Percentiles rank a stretch among this genome's conserved stretches.
These are phyloP conservation scores for Stachybotrys chlorohalonatus DNA, from an alignment of 2,329 filamentous ascomycete species.

Conservation along the genomic window DNA sequence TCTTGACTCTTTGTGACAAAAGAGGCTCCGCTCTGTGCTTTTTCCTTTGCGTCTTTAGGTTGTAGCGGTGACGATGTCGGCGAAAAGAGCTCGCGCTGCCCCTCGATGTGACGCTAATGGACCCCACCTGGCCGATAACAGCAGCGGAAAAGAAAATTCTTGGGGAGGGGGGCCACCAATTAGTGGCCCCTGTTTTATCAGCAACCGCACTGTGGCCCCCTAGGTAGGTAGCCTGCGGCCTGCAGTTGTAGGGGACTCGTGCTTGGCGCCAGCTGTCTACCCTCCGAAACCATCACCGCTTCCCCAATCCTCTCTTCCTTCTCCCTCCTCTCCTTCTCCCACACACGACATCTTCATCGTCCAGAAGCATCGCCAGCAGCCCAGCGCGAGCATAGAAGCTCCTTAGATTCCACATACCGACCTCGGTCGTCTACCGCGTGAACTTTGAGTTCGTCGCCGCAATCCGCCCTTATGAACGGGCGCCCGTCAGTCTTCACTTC, in stretches of 20 bases:
- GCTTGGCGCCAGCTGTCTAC: neutral
- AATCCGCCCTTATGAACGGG: constrained; percentile 75
- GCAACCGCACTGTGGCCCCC: neutral
- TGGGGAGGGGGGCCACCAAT: neutral
- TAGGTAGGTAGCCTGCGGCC: no score
- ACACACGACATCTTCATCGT: constrained; percentile 1
- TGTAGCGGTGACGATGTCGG: neutral
- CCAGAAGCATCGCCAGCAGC: neutral
- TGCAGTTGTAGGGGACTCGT: neutral
- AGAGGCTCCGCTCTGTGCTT: neutral
- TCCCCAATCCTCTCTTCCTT: constrained; percentile 5
- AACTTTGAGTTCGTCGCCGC: constrained; percentile 2
- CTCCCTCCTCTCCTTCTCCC: constrained; percentile 4
- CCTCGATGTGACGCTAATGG: neutral
- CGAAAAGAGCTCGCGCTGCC: neutral
- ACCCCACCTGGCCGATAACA: neutral
- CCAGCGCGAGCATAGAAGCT: neutral
- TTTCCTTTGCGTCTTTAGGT: neutral
- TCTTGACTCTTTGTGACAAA: no score
- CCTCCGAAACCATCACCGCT: neutral
- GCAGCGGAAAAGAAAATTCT: neutral
- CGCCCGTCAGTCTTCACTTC: constrained; percentile 78
- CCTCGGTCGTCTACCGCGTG: neutral
- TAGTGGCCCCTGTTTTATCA: neutral
- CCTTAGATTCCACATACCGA: neutral